Base-by-base conservation (phyloP, 2,329 filamentous ascomycete genomes). In the Neodidymelliopsis sp. region DNA sequence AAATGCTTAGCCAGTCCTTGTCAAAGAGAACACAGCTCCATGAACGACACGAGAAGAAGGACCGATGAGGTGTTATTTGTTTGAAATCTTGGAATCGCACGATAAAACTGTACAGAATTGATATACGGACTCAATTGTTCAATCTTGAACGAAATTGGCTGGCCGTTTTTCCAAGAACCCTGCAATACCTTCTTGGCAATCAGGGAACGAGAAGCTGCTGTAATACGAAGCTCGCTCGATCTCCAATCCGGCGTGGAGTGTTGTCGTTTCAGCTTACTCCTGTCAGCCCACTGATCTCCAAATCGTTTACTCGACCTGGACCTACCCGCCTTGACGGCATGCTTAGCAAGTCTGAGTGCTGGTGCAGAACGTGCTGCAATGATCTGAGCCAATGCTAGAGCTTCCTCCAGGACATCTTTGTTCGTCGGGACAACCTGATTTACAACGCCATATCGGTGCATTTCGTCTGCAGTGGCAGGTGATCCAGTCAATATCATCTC, bases 401-500 rank as follows among this genome's bases (percentile, higher is more conserved):
- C 69, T 43, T 74, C 71, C 4, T 70, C 60, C 1, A 78, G 54
- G 0, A 79, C 72, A 34, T 69, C 59, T 15, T 66, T 44, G 6
- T 71, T 67, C 4, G 59, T 51, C 4, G 68, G 47, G 36, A 75
- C 73, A 4, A 68, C 65, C 51, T 66, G 70, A 49, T 72, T 74
- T 31, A 77, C 72, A 4, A 78, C 62, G 6, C 75, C 75, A 30
- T 66, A 67, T n/a, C 69, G 67, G 33, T 74, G 69, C 50, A 76
- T 68, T 31, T 77, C 74, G 6, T 44, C 52, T 15, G 71, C 74
- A 16, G 66, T 69, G 11, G 67, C 65, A 12, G 72, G 60, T 42
- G 67, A 54, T 13, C 76, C 75, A 29, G 74, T 75, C 47, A 79
- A 68, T 47, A 78, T 71, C 44, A 78, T 59, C 37, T 77, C 73